These are phyloP conservation scores for Apiospora sp. DNA, from an alignment of 2,329 filamentous ascomycete genomes.

Conservation along the genomic window DNA sequence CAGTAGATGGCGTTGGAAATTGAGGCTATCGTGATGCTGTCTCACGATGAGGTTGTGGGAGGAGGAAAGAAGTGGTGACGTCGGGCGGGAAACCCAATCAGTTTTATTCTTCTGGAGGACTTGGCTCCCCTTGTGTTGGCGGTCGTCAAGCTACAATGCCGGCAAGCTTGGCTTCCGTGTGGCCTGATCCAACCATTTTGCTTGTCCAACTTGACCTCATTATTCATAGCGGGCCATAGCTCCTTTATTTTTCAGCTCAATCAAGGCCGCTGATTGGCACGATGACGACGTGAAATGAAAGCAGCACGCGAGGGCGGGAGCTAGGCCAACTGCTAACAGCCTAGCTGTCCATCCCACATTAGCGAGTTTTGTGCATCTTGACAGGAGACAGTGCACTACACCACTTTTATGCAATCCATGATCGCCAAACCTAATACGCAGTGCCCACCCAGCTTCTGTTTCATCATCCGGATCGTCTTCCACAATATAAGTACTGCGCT, in stretches of 20 bases:
- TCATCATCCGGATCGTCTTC: not conserved
- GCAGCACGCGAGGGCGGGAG: not conserved
- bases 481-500: not conserved
- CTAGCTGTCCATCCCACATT: not conserved
- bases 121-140: constrained; percentile 3
- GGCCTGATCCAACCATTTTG: constrained; percentile 28
- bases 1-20: not conserved
- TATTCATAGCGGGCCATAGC: constrained; percentile 24
- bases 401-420: not conserved
- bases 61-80: constrained; percentile 14
- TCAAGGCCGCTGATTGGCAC: constrained; percentile 2
- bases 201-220: constrained; percentile 28
- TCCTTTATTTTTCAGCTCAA: constrained; percentile 7
- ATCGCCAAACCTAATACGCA: not conserved
- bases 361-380: not conserved
- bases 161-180: constrained; percentile 32
- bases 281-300: constrained; percentile 19
- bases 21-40: constrained; percentile 16
- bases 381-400: not conserved
- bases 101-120: constrained; percentile 1
- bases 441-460: not conserved
- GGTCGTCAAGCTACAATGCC: constrained; percentile 20
- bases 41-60: constrained; percentile 8
- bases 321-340: not conserved
- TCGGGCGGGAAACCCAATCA: not conserved